These are phyloP conservation scores for Neolentinus lepideus DNA, from an alignment of 1,284 basidiomycete species.

Conservation along the genomic window DNA sequence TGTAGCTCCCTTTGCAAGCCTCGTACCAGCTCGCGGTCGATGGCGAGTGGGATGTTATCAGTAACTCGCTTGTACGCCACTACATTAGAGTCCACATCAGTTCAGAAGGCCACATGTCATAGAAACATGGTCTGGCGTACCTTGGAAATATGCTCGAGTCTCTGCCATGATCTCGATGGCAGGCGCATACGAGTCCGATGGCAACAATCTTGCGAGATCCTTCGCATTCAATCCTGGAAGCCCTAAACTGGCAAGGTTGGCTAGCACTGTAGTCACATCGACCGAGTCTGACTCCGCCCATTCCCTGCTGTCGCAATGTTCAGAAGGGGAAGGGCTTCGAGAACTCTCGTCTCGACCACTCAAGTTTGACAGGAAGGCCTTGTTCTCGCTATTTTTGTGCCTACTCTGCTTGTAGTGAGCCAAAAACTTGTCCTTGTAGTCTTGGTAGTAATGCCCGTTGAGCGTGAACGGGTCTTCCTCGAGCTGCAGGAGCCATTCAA, in stretches of 20 bases:
- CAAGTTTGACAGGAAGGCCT: conserved; percentile 47
- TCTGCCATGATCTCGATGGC: conserved; percentile 63
- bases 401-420: conserved; percentile 16
- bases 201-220: conserved; percentile 46
- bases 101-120: background rate
- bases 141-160: conserved; percentile 68
- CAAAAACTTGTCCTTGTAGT: conserved; percentile 23
- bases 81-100: conserved; percentile 14
- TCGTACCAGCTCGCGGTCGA: conserved; percentile 55
- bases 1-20: conserved; percentile 35
- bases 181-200: conserved; percentile 44
- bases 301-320: no score
- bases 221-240: conserved; percentile 29
- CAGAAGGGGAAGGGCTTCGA: no score
- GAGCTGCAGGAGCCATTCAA: conserved; percentile 24
- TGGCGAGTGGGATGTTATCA: conserved; percentile 55
- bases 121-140: conserved; percentile 21
- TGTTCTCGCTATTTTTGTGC: conserved; percentile 33
- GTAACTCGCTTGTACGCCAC: conserved; percentile 65
- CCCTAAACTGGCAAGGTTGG: conserved; percentile 37
- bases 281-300: background rate
- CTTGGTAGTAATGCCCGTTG: conserved; percentile 23
- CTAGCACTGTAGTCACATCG: conserved; percentile 23
- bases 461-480: conserved; percentile 25
- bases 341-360: no score